phyloP scores from a whole-genome alignment of 257 asterid species.

The Scutellaria baicalensis region DNA sequence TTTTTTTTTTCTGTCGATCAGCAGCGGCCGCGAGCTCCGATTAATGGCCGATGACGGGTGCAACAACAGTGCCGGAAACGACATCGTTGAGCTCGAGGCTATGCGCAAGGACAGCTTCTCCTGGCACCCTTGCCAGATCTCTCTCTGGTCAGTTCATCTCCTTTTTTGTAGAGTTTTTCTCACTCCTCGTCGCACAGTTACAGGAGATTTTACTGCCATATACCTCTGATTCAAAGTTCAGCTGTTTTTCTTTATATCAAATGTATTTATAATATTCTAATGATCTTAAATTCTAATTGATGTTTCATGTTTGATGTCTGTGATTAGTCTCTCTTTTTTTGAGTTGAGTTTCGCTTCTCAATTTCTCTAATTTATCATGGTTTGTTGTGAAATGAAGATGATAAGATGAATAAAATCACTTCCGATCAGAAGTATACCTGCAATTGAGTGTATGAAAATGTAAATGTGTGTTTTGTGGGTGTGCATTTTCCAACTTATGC shows the following conservation, averaged over 20 bases:
- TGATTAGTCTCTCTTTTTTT: not conserved
- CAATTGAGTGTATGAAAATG: not conserved
- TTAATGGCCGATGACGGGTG: slow-evolving; percentile 23
- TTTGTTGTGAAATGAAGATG: not conserved
- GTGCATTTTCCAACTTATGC: not conserved
- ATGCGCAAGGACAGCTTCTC: slow-evolving; percentile 47
- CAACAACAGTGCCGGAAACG: slow-evolving; percentile 13
- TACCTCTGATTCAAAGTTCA: not conserved
- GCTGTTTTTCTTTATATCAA: not conserved
- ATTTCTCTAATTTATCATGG: not conserved
- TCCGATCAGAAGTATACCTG: not conserved
- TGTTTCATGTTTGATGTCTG: not conserved
- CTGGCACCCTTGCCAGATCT: slow-evolving; percentile 63
- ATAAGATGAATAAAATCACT: not conserved
- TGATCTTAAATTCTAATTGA: no score
- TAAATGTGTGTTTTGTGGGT: not conserved
- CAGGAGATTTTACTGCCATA: not conserved
- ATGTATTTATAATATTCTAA: not conserved
- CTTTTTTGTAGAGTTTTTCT: not conserved
- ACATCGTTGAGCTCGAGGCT: slow-evolving; percentile 42
- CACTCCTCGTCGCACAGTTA: not conserved
- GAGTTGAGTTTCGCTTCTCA: not conserved
- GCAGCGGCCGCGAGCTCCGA: not conserved
- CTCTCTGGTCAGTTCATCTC: slow-evolving; percentile 33
- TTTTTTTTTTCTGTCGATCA: not conserved